A percentile compares a stretch with the other conserved stretches of the same genome.
Evolutionary conservation across 345 rosid genomes (phyloP).

Genomic region (Gossypium herbaceum): DNA sequence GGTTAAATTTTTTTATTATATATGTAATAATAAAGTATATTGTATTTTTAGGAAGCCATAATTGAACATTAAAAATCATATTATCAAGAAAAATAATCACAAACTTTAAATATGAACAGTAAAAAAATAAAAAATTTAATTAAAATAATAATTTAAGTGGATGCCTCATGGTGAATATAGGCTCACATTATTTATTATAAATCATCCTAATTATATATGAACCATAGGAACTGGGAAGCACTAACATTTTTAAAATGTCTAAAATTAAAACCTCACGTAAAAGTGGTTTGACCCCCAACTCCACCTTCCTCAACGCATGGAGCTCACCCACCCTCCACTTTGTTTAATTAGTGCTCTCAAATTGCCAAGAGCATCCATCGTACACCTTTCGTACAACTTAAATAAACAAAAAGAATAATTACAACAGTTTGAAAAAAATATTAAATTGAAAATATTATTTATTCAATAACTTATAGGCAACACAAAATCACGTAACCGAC

Average conservation of each 20-base stretch:
- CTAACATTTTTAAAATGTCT: not conserved
- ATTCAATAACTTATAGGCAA: not conserved
- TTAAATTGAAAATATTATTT: not conserved
- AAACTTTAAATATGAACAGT: too few species aligned
- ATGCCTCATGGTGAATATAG: too few species aligned
- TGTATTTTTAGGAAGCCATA: too few species aligned
- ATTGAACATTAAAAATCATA: too few species aligned
- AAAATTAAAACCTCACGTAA: not conserved
- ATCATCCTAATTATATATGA: not conserved
- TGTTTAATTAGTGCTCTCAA: not conserved
- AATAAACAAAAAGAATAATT: not conserved
- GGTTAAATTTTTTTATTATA: accelerated
- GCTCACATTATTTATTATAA: too few species aligned
- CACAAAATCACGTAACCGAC: conserved; percentile 23
- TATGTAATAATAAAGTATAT: too few species aligned
- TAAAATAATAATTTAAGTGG: too few species aligned
- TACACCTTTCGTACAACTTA: not conserved
- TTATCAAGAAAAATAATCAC: too few species aligned
- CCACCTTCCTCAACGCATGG: not conserved
- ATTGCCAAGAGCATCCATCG: not conserved
- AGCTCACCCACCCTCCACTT: not conserved
- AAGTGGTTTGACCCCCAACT: not conserved
- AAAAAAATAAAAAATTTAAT: too few species aligned
- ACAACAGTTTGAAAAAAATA: too few species aligned
- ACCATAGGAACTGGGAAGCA: not conserved